These are phyloP conservation scores for Capsicum baccatum DNA, from an alignment of 257 asterid genomes.

Conservation along the genomic window DNA sequence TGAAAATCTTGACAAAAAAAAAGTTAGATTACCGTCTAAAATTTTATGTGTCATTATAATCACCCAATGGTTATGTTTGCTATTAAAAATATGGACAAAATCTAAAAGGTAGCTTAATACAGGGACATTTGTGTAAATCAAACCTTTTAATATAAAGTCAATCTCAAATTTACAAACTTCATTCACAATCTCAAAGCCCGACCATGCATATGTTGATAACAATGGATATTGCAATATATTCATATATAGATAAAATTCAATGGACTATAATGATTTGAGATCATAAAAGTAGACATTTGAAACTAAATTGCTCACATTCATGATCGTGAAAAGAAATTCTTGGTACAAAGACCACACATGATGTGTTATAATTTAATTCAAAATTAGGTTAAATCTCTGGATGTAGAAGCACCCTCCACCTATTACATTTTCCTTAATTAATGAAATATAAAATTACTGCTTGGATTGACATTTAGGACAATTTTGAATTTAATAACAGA, in stretches of 20 bases:
- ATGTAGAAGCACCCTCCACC: background rate
- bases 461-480: conserved; percentile 6
- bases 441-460: background rate
- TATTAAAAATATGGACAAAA: background rate
- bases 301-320: background rate
- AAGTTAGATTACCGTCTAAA: background rate
- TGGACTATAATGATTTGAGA: background rate
- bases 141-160: no score
- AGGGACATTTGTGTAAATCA: background rate
- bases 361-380: background rate
- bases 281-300: background rate
- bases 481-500: background rate
- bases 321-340: background rate
- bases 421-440: conserved; percentile 14
- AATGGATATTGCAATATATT: background rate
- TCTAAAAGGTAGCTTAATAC: background rate
- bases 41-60: background rate
- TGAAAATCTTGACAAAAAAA: background rate
- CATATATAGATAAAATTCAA: background rate
- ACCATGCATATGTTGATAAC: background rate
- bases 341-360: conserved; percentile 27
- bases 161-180: background rate
- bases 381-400: background rate
- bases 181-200: background rate
- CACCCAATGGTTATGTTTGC: background rate